phyloP scores from a whole-genome alignment of 129 eudicot genomes.

The Helianthus tuberosus region DNA sequence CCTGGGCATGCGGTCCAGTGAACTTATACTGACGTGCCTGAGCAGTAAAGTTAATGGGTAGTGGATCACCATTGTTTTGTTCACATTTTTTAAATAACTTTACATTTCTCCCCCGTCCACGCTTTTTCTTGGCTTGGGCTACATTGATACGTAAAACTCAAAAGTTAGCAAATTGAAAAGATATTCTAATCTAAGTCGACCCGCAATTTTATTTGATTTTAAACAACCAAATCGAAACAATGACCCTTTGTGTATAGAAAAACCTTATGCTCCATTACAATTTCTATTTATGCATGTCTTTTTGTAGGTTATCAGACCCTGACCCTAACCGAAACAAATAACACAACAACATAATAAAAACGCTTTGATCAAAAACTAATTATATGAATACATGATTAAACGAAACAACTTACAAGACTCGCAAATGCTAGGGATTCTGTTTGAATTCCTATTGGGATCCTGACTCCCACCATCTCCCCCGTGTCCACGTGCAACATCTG shows the following conservation, averaged over 20 bases:
- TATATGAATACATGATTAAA: no score
- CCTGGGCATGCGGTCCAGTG: neutral
- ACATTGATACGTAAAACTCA: neutral
- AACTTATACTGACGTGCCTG: neutral
- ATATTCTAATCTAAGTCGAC: no score
- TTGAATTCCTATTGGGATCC: neutral
- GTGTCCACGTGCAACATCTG: neutral
- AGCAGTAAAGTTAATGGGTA: neutral
- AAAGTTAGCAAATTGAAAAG: no score
- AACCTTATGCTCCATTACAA: no score
- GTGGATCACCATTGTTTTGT: neutral
- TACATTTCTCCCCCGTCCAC: neutral
- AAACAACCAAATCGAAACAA: no score
- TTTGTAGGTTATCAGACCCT: no score
- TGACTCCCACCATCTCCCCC: neutral
- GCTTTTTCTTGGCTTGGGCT: neutral
- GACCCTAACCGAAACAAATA: no score
- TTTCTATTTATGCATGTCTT: no score
- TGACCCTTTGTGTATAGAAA: no score
- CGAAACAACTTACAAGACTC: neutral
- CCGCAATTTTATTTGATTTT: no score
- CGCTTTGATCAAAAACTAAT: no score
- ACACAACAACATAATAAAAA: no score
- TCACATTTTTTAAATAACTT: neutral
- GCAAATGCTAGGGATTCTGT: neutral